phyloP scores from a whole-genome alignment of 2,329 filamentous ascomycete species.

The Cytospora paraplurivora region DNA sequence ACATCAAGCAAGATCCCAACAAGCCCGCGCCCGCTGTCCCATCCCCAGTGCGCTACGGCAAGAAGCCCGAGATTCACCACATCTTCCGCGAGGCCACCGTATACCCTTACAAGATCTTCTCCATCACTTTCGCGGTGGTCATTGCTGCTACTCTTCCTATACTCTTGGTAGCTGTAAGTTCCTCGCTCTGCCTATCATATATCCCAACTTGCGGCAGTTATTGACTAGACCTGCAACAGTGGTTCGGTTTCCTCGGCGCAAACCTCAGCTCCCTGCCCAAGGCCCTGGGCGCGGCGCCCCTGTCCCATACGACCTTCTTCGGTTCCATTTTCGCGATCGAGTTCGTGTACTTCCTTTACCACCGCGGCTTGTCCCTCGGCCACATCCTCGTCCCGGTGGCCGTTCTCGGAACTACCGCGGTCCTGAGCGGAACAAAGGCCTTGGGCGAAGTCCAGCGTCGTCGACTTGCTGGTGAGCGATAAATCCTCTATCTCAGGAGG shows the following conservation, averaged over 20 bases:
- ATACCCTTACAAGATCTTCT: conserved; percentile 80
- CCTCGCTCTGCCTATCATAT: background rate
- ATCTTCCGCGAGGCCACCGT: conserved; percentile 79
- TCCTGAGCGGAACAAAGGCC: conserved; percentile 86
- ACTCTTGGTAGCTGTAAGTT: conserved; percentile 68
- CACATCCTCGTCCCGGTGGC: conserved; percentile 76
- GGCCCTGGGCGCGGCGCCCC: conserved; percentile 73
- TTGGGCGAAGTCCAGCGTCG: conserved; percentile 90
- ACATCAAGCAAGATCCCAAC: conserved; percentile 65
- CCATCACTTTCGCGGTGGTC: conserved; percentile 72
- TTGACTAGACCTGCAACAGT: conserved; percentile 52
- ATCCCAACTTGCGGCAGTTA: background rate
- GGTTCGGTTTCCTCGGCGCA: conserved; percentile 72
- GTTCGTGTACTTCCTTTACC: conserved; percentile 92
- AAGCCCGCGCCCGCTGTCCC: conserved; percentile 62
- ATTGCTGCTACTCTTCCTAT: conserved; percentile 74
- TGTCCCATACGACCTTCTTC: conserved; percentile 84
- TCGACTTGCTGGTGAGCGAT: conserved; percentile 73
- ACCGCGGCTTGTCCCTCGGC: conserved; percentile 89
- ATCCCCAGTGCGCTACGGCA: conserved; percentile 78
- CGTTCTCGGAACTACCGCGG: conserved; percentile 69
- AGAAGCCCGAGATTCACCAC: conserved; percentile 84
- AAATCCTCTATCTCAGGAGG: conserved; percentile 29
- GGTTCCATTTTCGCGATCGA: conserved; percentile 87
- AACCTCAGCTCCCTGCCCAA: conserved; percentile 78